Percentiles rank a stretch among this genome's conserved stretches.
Conservation (phyloP, 192 early-diverging fungal species). For the Backusella mclennaniae region DNA sequence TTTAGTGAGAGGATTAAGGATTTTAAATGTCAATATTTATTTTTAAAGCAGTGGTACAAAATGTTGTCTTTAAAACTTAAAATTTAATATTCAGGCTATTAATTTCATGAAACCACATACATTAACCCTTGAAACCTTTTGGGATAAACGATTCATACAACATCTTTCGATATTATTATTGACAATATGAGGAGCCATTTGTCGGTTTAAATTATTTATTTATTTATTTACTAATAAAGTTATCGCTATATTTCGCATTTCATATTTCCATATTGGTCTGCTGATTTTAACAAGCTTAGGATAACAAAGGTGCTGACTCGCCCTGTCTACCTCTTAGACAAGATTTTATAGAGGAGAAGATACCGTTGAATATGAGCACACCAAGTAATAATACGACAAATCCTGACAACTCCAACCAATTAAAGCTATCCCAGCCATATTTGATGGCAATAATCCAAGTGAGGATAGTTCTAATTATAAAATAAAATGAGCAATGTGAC, state of each 20-base stretch:
- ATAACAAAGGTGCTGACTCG: slow-evolving; percentile 10
- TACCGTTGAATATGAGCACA: slow-evolving; percentile 30
- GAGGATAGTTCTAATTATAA: slow-evolving; percentile 19
- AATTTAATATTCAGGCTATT: neutral
- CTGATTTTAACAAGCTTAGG: neutral
- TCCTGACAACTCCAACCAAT: slow-evolving; percentile 25
- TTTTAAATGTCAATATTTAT: neutral
- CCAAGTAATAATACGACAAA: slow-evolving; percentile 23
- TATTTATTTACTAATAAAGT: neutral
- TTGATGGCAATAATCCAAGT: slow-evolving; percentile 27
- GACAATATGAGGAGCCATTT: neutral
- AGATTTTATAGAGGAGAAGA: slow-evolving; percentile 13
- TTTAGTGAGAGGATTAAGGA: neutral
- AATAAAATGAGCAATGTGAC: neutral
- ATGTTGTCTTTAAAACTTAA: neutral
- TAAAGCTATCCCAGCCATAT: slow-evolving; percentile 27
- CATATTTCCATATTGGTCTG: neutral
- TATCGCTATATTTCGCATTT: neutral
- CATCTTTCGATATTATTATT: neutral
- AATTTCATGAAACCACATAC: neutral
- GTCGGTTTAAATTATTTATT: neutral
- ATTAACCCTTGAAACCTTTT: neutral
- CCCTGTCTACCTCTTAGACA: neutral
- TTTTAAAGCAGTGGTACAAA: neutral
- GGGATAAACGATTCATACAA: neutral